Evolutionary conservation across 2,329 filamentous ascomycete species (phyloP), one percentile per base, ranked within the genome.

Genomic region (Beauveria pseudobassiana): DNA sequence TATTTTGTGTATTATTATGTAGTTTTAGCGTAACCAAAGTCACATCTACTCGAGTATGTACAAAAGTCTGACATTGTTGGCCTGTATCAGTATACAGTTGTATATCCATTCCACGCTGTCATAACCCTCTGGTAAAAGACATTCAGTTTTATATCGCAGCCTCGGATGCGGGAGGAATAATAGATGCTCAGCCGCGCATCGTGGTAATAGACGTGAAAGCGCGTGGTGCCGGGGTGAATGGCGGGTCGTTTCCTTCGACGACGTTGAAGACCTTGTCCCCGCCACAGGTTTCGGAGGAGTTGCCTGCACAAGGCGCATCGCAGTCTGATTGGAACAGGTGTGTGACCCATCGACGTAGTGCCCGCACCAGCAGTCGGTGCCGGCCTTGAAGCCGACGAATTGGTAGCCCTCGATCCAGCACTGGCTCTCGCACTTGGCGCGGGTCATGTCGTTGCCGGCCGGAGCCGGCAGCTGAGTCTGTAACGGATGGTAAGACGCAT

Each of bases 361-460:
- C 1, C 57, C 57, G 38, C 57, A 60, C 57, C 57, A 60, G 38
- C 57, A 60, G n/a, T 60, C 49, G 12, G 38, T 45, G n/a, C 57
- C 49, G 4, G 57, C 48, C 24, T 60, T 60, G n/a, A 45, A 52
- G 12, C 57, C 57, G 49, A 46, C 57, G 22, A 18, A 60, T n/a
- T 34, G 10, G 24, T 60, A 53, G n/a, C 57, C 57, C 4, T 9
- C 57, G 2, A 1, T 22, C 57, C 57, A 60, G 57, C 57, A 60
- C 7, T 18, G 3, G 14, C 26, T n/a, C 48, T 60, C 26, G 3
- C 57, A 60, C 38, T 52, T 43, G 24, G 8, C 5, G 48, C 57
- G 57, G 6, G 57, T 60, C 16, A 60, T 5, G 24, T 53, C 57
- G 1, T 22, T 16, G 16, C 48, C 56, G 9, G 46, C 22, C 1